Evolutionary conservation across 73 alveolate genomes (phyloP).

Genomic region (Paramecium primaurelia): DNA sequence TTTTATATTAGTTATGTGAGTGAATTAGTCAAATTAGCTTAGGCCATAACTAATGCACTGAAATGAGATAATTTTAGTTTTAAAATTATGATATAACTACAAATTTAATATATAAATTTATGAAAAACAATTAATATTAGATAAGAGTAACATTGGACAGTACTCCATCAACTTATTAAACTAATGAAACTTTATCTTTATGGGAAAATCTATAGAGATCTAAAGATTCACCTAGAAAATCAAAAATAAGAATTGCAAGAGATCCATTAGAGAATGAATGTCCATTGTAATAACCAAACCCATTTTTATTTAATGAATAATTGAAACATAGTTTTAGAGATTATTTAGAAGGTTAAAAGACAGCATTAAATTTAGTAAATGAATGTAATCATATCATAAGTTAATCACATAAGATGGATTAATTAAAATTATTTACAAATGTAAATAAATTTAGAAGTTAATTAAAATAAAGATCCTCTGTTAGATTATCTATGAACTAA

Average conservation of each 20-base stretch:
- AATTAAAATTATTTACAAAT: background rate
- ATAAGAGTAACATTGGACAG: background rate
- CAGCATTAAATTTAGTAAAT: constrained; percentile 22
- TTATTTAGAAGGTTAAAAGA: background rate
- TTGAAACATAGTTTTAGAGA: background rate
- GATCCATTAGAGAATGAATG: background rate
- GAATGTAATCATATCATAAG: constrained; percentile 21
- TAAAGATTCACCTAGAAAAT: background rate
- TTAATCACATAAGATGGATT: background rate
- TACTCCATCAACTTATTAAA: background rate
- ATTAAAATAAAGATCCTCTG: background rate
- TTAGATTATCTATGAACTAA: background rate
- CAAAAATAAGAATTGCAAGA: background rate
- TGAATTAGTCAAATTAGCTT: background rate
- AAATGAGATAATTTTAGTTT: background rate
- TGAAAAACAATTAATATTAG: background rate
- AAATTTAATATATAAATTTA: background rate
- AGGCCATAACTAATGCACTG: constrained; percentile 12
- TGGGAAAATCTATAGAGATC: background rate
- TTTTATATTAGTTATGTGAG: constrained; percentile 13
- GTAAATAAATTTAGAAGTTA: background rate
- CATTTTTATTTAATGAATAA: background rate
- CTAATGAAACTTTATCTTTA: background rate
- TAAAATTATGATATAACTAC: background rate
- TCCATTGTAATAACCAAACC: constrained; percentile 8